Base-by-base conservation (phyloP, 306 rosid species). In the Dryas alaskensis region DNA sequence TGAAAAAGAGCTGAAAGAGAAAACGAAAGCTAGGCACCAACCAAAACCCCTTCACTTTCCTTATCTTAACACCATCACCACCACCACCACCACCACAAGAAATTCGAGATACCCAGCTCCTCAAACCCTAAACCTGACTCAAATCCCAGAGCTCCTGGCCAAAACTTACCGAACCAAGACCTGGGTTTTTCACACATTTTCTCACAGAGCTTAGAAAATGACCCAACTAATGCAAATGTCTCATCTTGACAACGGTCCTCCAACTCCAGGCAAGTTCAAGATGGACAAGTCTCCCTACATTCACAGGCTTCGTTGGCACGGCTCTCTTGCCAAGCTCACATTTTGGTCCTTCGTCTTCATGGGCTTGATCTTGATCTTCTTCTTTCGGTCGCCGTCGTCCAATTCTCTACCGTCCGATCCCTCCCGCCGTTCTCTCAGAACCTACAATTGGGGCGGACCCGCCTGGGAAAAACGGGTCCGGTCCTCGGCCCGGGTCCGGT, bases 261-360 rank as follows among this genome's bases (percentile, higher is more conserved):
- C 97, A 4, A 91, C 97, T 11, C 96, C 98, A 4, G 98, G 97
- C 8, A 94, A 94, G 85, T 85, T 91, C 86, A 94, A 93, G 91
- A 88, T 90, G 88, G 98, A 92, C 10, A 92, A 92, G 60, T 82
- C 92, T 5, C 81, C 97, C 0, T 89, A 88, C 83, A 79, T 86
- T 75, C 88, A 89, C 82, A 78, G 96, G 27, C 76, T 74, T 31
- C 86, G 97, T 51, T 91, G 94, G 96, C 96, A 94, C 69, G 60
- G 87, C 50, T 87, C 96, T 13, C 82, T 89, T 22, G 84, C 92
- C 25, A 94, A 94, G 90, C 89, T 94, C 81, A 84, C 89, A 10
- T 69, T 91, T 4, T 94, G 98, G 96, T 87, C 91, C 74, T 62
- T 91, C 1, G 80, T 88, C 25, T 91, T 94, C 80, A 76, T 89